Conservation (phyloP, 108 stramenopile species). For the Discostella stelligeroides region DNA sequence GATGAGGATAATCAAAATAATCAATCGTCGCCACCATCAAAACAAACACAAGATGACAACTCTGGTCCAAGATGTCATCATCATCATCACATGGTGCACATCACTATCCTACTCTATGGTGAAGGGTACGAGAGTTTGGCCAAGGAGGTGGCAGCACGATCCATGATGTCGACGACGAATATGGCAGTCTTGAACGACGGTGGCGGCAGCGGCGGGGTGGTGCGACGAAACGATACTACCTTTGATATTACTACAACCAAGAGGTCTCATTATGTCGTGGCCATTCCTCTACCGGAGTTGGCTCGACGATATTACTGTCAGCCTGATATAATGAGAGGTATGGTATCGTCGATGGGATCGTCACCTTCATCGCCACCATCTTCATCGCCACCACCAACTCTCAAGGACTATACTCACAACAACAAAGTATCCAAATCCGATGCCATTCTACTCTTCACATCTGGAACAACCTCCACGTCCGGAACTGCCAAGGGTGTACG, state of each 20-base stretch:
- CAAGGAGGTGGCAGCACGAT: constrained; percentile 17
- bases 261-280: constrained; percentile 23
- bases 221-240: too few relatives aligned
- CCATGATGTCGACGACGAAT: too few relatives aligned
- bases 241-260: too few relatives aligned
- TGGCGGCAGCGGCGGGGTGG: too few relatives aligned
- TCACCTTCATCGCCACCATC: neutral
- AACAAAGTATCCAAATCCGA: constrained; percentile 25
- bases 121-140: constrained; percentile 41
- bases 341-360: neutral
- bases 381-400: neutral
- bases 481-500: constrained; percentile 77
- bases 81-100: neutral
- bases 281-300: constrained; percentile 25
- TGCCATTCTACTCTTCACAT: constrained; percentile 83
- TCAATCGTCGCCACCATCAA: too few relatives aligned
- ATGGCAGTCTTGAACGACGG: too few relatives aligned
- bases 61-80: too few relatives aligned
- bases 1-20: too few relatives aligned
- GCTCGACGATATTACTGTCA: neutral
- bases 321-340: too few relatives aligned
- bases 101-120: constrained; percentile 54
- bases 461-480: constrained; percentile 70
- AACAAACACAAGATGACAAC: too few relatives aligned
- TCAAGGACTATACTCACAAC: neutral